Evolutionary conservation across 2,329 filamentous ascomycete genomes (phyloP), one percentile per base, ranked within the genome.

Genomic region (Mycosphaerelloides madeirae): DNA sequence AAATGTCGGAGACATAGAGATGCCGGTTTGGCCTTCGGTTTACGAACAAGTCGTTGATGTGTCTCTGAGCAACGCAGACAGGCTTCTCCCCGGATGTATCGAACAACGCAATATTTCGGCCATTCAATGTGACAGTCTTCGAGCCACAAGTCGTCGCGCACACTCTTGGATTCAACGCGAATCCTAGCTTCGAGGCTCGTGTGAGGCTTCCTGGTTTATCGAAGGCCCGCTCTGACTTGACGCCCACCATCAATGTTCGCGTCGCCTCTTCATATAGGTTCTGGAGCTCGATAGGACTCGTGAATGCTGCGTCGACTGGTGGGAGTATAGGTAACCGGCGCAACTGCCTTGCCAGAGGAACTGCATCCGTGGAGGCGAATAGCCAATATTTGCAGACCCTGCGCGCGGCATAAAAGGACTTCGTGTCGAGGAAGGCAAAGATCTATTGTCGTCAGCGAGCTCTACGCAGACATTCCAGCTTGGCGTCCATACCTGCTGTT

Each of bases 371-470:
- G 1, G 61, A 59, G 8, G 62, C 60, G 34, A 54, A 57, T n/a
- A 52, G 45, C 62, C 62, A 65, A 49, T 52, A 64, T 36, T 54
- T 57, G 54, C 61, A 64, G 15, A 63, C 59, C 32, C 53, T 57
- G 7, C 61, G 49, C 1, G 60, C 57, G 6, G 55, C 48, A 41
- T 58, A 57, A 51, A 64, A 65, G 3, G 61, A 61, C 33, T 47
- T 53, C 6, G 60, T 49, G 32, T 64, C 61, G 33, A 65, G 56
- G 46, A 50, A 57, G 19, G 52, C 44, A 52, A 61, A 65, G 40
- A 64, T 48, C 18, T 35, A 16, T 19, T 3, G 33, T 14, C 16
- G 15, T 35, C 19, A 35, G 33, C 33, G 16, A 6, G 9, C 33
- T 35, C 11, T n/a, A n/a, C 16, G 11, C 6, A 19, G 33, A 35